These are phyloP conservation scores for Pyrus communis DNA, from an alignment of 306 rosid genomes.

Conservation along the genomic window DNA sequence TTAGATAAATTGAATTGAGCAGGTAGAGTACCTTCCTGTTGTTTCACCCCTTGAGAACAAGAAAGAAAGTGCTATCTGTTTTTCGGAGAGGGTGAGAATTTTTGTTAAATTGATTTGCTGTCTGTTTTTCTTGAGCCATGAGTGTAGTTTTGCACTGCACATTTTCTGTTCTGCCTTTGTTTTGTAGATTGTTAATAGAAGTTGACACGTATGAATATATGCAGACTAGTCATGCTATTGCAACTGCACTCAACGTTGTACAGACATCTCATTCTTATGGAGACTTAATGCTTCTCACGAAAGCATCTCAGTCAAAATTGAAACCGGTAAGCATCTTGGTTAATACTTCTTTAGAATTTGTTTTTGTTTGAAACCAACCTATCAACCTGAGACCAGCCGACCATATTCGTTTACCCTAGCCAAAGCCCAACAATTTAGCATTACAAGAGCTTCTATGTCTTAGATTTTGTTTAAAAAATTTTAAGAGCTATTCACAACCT, in stretches of 20 bases:
- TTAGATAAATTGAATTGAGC: constrained; percentile 21
- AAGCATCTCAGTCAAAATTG: constrained; percentile 59
- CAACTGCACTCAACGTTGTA: constrained; percentile 65
- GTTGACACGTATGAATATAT: constrained; percentile 17
- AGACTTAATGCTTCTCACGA: constrained; percentile 67
- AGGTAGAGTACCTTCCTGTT: constrained; percentile 97
- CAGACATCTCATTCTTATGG: constrained; percentile 89
- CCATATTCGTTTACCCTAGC: not conserved
- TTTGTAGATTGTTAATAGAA: constrained; percentile 1
- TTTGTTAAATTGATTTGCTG: not conserved
- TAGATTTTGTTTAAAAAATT: not conserved
- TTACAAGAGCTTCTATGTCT: not conserved
- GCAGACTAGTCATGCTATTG: constrained; percentile 74
- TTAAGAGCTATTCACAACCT: constrained; percentile 9
- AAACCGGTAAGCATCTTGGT: constrained; percentile 52
- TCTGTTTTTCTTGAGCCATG: not conserved
- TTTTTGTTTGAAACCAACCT: constrained; percentile 1
- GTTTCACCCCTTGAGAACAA: constrained; percentile 53
- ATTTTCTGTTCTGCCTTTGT: constrained; percentile 1
- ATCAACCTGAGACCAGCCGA: not conserved
- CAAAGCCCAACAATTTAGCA: not conserved
- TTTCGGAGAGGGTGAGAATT: constrained; percentile 72
- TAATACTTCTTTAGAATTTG: not conserved
- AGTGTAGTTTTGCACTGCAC: not conserved
- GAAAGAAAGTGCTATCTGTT: constrained; percentile 65